Percentiles rank a stretch among this genome's conserved stretches.
phyloP scores from a whole-genome alignment of 768 basidiomycete species.

The Boletus insuetus region DNA sequence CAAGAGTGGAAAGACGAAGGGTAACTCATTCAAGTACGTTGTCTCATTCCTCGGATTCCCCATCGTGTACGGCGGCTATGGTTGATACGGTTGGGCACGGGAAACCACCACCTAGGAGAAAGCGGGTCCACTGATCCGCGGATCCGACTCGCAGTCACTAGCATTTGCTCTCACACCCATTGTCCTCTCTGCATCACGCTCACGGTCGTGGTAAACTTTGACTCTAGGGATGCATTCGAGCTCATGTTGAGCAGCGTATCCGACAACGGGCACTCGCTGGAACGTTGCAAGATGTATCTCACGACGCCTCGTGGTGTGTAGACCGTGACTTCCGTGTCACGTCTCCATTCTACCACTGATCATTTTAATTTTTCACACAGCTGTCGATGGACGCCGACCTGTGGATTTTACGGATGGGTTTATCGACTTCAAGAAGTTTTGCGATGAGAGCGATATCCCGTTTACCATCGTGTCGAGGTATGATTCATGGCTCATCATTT shows the following conservation, averaged over 20 bases:
- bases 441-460: constrained; percentile 76
- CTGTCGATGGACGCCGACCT: constrained; percentile 5
- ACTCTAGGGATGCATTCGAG: constrained; percentile 75
- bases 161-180: constrained; percentile 5
- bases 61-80: neutral
- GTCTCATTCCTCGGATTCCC: neutral
- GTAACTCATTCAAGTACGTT: constrained; percentile 45
- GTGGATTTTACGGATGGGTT: constrained; percentile 52
- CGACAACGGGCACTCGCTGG: constrained; percentile 72
- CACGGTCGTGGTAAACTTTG: constrained; percentile 15
- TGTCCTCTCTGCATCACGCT: constrained; percentile 3
- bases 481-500: constrained; percentile 4
- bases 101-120: neutral
- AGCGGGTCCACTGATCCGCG: constrained; percentile 2
- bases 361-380: constrained; percentile 4
- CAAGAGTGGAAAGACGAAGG: constrained; percentile 18
- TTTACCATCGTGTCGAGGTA: constrained; percentile 93
- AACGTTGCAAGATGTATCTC: constrained; percentile 79
- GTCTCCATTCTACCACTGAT: neutral
- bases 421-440: constrained; percentile 83
- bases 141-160: neutral
- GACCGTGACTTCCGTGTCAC: neutral
- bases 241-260: constrained; percentile 83
- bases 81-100: neutral
- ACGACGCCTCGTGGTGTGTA: constrained; percentile 54